phyloP scores from a whole-genome alignment of 495 filamentous ascomycete species.

The Lasiosphaeris hirsuta region DNA sequence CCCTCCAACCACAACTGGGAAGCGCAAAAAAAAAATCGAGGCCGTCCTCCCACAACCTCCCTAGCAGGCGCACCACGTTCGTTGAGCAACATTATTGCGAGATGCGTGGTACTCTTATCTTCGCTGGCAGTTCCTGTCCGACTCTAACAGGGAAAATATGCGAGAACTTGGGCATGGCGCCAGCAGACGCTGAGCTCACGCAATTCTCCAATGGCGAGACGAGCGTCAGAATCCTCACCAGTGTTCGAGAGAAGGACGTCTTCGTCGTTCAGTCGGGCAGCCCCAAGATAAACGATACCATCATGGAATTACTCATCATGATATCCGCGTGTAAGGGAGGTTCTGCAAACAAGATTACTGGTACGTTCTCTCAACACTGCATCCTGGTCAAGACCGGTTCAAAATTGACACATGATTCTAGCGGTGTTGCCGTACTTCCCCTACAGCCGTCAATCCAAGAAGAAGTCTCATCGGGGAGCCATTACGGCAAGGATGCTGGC shows the following conservation, averaged over 20 bases:
- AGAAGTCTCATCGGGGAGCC: conserved; percentile 93
- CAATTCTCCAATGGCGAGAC: conserved; percentile 82
- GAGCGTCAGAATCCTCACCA: conserved; percentile 86
- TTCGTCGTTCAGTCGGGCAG: conserved; percentile 98
- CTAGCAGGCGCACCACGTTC: no score
- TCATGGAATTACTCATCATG: conserved; percentile 99
- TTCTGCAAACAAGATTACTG: conserved; percentile 95
- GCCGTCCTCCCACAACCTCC: no score
- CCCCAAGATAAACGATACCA: conserved; percentile 93
- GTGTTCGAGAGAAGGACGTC: conserved; percentile 95
- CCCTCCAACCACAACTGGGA: no score
- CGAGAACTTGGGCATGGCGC: conserved; percentile 55
- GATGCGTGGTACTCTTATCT: conserved; percentile 57
- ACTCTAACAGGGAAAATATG: conserved; percentile 56
- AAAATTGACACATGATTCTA: conserved; percentile 36
- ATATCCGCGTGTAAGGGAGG: conserved; percentile 97
- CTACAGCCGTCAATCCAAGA: conserved; percentile 98
- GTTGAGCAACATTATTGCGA: conserved; percentile 13
- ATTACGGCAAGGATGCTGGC: conserved; percentile 97
- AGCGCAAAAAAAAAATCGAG: no score
- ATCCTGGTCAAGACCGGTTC: not conserved
- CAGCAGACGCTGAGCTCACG: conserved; percentile 55
- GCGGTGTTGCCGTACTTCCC: conserved; percentile 99
- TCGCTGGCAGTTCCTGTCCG: conserved; percentile 56
- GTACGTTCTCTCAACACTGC: conserved; percentile 48